Evolutionary conservation across 257 asterid species (phyloP).

Genomic region (Avicennia marina): DNA sequence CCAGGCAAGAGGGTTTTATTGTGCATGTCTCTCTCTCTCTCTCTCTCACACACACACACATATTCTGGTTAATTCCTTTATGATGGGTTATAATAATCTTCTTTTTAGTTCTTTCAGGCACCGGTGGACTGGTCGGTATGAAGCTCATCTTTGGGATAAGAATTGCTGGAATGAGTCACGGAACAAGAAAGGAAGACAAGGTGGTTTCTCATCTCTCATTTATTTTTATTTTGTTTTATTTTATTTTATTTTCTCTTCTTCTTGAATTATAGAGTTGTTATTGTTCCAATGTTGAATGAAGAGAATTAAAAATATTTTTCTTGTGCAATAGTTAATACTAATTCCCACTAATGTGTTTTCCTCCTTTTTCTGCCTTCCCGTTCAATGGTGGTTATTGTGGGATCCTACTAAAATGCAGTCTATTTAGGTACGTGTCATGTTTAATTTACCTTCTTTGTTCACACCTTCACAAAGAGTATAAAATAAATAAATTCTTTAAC

Average conservation of each 20-base stretch:
- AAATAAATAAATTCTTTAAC: too few relatives aligned
- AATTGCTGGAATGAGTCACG: slow-evolving; percentile 95
- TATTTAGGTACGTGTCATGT: slow-evolving; percentile 63
- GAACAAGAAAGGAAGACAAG: slow-evolving; percentile 96
- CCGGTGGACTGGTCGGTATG: slow-evolving; percentile 95
- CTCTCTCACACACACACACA: too few relatives aligned
- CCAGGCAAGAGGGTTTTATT: slow-evolving; percentile 42
- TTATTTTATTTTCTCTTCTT: neutral
- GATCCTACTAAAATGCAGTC: slow-evolving; percentile 63
- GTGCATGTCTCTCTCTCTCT: too few relatives aligned
- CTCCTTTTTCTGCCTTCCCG: neutral
- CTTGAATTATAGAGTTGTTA: too few relatives aligned
- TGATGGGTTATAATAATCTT: too few relatives aligned
- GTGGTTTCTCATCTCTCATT: slow-evolving; percentile 23
- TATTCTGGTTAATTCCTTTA: too few relatives aligned
- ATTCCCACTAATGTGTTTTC: neutral
- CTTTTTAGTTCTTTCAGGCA: slow-evolving; percentile 47
- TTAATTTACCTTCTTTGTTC: neutral
- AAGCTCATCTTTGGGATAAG: slow-evolving; percentile 99
- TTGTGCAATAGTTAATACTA: neutral
- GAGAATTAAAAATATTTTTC: too few relatives aligned
- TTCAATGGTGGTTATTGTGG: slow-evolving; percentile 42
- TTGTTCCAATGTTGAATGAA: too few relatives aligned
- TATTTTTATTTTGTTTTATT: neutral
- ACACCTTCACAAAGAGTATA: too few relatives aligned